Evolutionary conservation across 192 early-diverging fungal species (phyloP).

Genomic region (Coemansia sp.): DNA sequence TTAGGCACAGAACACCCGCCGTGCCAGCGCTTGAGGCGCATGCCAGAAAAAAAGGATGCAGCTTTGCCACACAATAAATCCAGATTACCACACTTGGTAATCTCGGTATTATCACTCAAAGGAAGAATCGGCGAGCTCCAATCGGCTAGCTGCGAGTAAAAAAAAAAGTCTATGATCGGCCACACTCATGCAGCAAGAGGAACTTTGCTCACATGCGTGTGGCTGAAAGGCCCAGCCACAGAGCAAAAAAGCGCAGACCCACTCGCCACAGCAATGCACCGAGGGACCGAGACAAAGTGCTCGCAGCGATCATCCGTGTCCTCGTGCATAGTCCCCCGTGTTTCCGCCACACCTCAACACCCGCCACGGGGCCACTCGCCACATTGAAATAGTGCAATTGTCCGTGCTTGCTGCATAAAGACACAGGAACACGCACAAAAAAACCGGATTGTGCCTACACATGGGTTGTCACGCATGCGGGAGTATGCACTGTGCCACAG

Average conservation of each 20-base stretch:
- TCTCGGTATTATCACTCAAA: background rate
- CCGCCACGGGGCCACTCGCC: conserved; percentile 7
- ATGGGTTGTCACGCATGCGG: conserved; percentile 5
- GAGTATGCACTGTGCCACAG: conserved; percentile 25
- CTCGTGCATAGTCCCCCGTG: background rate
- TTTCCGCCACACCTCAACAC: conserved; percentile 1
- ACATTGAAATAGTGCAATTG: background rate
- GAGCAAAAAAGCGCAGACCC: background rate
- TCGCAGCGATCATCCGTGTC: background rate
- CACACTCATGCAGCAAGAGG: background rate
- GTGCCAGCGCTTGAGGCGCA: background rate
- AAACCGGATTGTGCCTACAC: conserved; percentile 3
- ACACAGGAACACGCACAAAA: background rate
- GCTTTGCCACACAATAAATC: conserved; percentile 4
- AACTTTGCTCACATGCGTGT: background rate
- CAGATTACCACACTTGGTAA: background rate
- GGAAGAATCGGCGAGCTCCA: background rate
- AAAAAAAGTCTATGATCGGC: background rate
- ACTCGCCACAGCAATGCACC: conserved; percentile 14
- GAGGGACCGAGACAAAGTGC: background rate
- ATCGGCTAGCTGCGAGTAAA: background rate
- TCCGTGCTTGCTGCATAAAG: conserved; percentile 1
- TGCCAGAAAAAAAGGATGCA: background rate
- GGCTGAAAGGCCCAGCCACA: background rate
- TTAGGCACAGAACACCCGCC: background rate